Evolutionary conservation across 352 stramenopile species (phyloP).

Genomic region (Globisporangium iwayamae): DNA sequence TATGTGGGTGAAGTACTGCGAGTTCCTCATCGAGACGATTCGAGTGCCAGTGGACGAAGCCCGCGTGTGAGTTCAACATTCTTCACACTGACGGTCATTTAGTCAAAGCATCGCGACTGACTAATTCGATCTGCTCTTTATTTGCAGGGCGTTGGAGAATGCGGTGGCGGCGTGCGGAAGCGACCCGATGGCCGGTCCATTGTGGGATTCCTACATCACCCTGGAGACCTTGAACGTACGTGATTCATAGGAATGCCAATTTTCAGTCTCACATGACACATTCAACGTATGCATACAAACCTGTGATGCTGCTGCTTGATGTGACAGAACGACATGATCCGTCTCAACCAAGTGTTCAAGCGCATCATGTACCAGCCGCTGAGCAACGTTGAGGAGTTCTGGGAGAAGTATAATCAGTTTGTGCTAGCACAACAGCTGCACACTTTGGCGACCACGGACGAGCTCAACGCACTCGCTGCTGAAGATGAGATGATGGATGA

Average conservation of each 20-base stretch:
- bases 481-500: conserved; percentile 75
- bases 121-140: neutral
- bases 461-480: conserved; percentile 50
- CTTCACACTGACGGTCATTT: neutral
- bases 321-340: conserved; percentile 75
- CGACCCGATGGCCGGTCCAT: conserved; percentile 59
- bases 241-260: neutral
- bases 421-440: conserved; percentile 68
- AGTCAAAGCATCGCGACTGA: conserved; percentile 6
- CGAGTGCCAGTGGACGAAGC: conserved; percentile 61
- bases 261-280: neutral
- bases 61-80: conserved; percentile 31
- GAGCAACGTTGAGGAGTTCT: conserved; percentile 79
- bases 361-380: conserved; percentile 67
- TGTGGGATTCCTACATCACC: conserved; percentile 81
- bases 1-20: conserved; percentile 85
- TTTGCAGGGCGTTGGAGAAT: conserved; percentile 47
- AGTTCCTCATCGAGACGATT: conserved; percentile 66
- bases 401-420: conserved; percentile 86
- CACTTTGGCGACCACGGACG: conserved; percentile 54
- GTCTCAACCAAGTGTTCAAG: conserved; percentile 80
- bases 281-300: neutral
- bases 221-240: conserved; percentile 75
- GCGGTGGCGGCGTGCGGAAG: conserved; percentile 54
- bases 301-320: neutral